Evolutionary conservation across 116 monocot species (phyloP), one percentile per base, ranked within the genome.

Genomic region (Cymodocea nodosa): DNA sequence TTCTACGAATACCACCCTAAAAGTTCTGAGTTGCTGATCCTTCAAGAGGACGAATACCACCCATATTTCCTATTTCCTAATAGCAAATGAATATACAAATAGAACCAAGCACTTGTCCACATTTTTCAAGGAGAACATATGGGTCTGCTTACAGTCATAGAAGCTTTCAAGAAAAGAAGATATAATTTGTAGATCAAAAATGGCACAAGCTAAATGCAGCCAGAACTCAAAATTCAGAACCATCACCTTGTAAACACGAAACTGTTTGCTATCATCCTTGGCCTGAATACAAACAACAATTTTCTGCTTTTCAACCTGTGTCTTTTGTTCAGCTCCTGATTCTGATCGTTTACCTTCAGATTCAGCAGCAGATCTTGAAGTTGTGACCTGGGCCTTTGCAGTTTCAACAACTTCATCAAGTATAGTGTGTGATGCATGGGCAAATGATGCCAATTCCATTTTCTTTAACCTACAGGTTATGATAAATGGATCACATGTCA

Each of bases 201-300:
- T 22, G 8, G n/a, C 22, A 55, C 55, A 17, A 55, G 55, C 57
- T 12, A 57, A 24, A 7, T 57, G 57, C 34, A 62, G 11, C 35
- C 39, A 18, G 15, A 2, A 5, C 2, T 5, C 35, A 17, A 5
- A 15, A 25, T 19, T 10, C 14, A n/a, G 19, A 23, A 34, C 4
- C 22, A 8, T 24, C 83, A 90, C 97, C 97, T 71, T 79, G 72
- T 85, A 85, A 50, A 97, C 22, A 8, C 91, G 83, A 48, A 85
- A 84, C 60, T 91, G 91, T 55, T 85, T 87, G 52, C 65, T 74
- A 2, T 75, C 85, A 50, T 78, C 85, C 61, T 85, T 87, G 72
- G 77, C 91, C 66, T 91, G 97, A 66, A 97, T 73, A 22, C 88
- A 84, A 62, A 97, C 79, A n/a, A 97, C 57, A 34, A 97, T 82